Conservation (phyloP, 257 asterid species). For the Nicotiana attenuata region DNA sequence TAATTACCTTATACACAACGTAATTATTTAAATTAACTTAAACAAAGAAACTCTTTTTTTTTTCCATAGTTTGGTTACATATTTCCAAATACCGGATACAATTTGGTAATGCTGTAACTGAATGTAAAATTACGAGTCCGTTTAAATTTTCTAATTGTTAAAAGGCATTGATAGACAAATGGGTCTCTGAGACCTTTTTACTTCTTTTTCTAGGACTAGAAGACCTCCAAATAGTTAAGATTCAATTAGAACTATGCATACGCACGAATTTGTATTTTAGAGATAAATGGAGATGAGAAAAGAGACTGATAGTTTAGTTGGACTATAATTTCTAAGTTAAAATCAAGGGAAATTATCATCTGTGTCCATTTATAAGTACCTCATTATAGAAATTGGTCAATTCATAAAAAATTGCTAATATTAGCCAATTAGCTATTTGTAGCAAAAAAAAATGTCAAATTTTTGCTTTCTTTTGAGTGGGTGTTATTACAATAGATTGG, state of each 20-base stretch:
- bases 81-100: neutral
- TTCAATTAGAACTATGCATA: neutral
- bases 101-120: neutral
- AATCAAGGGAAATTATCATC: too few species aligned
- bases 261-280: neutral
- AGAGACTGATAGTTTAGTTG: neutral
- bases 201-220: neutral
- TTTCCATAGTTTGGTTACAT: neutral
- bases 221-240: neutral
- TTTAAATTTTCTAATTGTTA: neutral
- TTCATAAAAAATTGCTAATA: too few species aligned
- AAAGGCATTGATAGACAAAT: neutral
- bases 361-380: too few species aligned
- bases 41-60: neutral
- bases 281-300: neutral
- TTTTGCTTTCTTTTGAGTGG: too few species aligned
- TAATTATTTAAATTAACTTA: neutral
- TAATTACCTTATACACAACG: neutral
- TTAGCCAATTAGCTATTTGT: too few species aligned
- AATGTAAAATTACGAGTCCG: neutral
- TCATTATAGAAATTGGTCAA: too few species aligned
- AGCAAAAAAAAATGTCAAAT: too few species aligned
- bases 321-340: neutral
- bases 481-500: too few species aligned
- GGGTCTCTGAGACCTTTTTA: neutral